Evolutionary conservation across 2,329 filamentous ascomycete genomes (phyloP).

Genomic region (Diaporthe australafricana): DNA sequence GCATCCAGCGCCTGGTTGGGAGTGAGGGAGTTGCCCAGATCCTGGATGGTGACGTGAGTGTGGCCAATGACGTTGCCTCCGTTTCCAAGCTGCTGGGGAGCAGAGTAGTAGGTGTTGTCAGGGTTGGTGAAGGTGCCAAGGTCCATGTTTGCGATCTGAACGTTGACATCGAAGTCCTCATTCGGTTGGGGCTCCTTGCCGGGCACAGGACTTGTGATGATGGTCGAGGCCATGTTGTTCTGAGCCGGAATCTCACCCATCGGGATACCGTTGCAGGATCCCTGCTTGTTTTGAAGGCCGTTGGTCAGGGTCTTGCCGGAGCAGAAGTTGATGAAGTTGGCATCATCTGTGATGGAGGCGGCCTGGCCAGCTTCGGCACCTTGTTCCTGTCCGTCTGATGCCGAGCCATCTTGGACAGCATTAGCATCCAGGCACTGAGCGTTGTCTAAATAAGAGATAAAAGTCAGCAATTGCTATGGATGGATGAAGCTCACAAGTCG

Average conservation of each 20-base stretch:
- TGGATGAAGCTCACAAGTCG: no score
- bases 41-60: slow-evolving; percentile 70
- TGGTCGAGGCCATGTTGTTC: slow-evolving; percentile 67
- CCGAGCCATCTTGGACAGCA: slow-evolving; percentile 44
- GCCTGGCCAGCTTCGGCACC: slow-evolving; percentile 58
- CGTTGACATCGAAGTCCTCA: slow-evolving; percentile 63
- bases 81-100: slow-evolving; percentile 64
- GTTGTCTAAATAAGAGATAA: slow-evolving; percentile 45
- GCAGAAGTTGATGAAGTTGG: slow-evolving; percentile 76
- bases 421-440: slow-evolving; percentile 48
- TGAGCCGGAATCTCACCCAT: slow-evolving; percentile 71
- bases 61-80: slow-evolving; percentile 67
- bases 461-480: slow-evolving; percentile 46
- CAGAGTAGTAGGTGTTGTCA: slow-evolving; percentile 69
- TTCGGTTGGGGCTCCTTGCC: slow-evolving; percentile 59
- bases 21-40: slow-evolving; percentile 62
- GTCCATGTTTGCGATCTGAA: slow-evolving; percentile 64
- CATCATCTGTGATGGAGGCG: slow-evolving; percentile 63
- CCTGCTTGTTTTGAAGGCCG: slow-evolving; percentile 66
- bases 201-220: slow-evolving; percentile 65
- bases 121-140: slow-evolving; percentile 73
- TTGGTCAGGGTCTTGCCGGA: slow-evolving; percentile 67
- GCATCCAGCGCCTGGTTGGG: slow-evolving; percentile 65
- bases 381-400: slow-evolving; percentile 56
- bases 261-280: slow-evolving; percentile 73